A percentile compares a stretch with the other conserved stretches of the same genome.
These are phyloP conservation scores for Potentilla sterilis DNA, from an alignment of 306 rosid species.

Conservation along the genomic window DNA sequence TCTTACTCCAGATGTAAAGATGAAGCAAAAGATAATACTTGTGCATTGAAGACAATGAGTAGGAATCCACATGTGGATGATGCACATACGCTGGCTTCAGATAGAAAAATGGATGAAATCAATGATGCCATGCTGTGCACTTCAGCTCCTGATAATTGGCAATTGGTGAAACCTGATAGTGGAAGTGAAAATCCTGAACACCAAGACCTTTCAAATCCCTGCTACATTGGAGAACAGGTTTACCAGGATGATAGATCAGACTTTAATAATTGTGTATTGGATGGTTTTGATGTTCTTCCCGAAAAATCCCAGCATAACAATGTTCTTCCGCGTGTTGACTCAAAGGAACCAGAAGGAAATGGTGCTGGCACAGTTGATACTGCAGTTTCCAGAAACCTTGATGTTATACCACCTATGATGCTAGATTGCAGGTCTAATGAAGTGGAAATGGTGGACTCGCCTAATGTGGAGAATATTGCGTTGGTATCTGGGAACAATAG, in stretches of 20 bases:
- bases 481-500: not conserved
- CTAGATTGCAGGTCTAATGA: slow-evolving; percentile 19
- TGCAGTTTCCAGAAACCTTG: slow-evolving; percentile 3
- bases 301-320: slow-evolving; percentile 7
- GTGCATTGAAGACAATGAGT: slow-evolving; percentile 20
- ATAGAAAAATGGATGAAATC: slow-evolving; percentile 27
- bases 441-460: slow-evolving; percentile 18
- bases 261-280: slow-evolving; percentile 3
- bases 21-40: slow-evolving; percentile 29
- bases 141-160: slow-evolving; percentile 26
- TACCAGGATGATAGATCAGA: slow-evolving; percentile 10
- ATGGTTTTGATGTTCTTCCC: not conserved
- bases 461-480: not conserved
- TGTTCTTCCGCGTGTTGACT: slow-evolving; percentile 3
- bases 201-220: slow-evolving; percentile 22
- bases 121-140: slow-evolving; percentile 22
- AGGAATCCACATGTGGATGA: slow-evolving; percentile 27
- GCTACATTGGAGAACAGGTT: slow-evolving; percentile 20
- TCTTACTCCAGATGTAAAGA: slow-evolving; percentile 24
- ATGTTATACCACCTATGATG: slow-evolving; percentile 13
- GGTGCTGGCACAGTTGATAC: slow-evolving; percentile 23
- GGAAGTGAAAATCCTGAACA: slow-evolving; percentile 13
- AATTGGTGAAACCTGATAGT: not conserved
- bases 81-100: slow-evolving; percentile 26
- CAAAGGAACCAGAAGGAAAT: slow-evolving; percentile 12